Percentiles rank a stretch among this genome's conserved stretches.
These are phyloP conservation scores for Leptoxyphium fumago DNA, from an alignment of 2,329 filamentous ascomycete genomes.

Conservation along the genomic window DNA sequence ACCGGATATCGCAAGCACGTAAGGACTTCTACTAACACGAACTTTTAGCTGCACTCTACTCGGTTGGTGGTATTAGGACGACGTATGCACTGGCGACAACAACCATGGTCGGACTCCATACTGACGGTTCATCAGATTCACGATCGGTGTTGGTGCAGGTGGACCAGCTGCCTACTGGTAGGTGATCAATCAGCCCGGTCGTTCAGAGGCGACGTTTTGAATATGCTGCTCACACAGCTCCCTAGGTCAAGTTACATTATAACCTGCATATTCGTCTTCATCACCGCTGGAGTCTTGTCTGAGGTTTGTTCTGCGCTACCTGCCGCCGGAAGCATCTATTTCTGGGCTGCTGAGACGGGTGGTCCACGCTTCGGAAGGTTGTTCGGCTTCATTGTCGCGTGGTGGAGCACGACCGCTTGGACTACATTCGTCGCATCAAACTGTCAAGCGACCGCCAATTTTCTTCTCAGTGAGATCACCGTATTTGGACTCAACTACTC, in stretches of 20 bases:
- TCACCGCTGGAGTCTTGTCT: constrained; percentile 45
- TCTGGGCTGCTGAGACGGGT: constrained; percentile 47
- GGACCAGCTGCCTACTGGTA: constrained; percentile 48
- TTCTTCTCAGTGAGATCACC: constrained; percentile 34
- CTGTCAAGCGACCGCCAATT: constrained; percentile 24
- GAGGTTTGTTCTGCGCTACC: constrained; percentile 47
- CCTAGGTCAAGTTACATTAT: constrained; percentile 44
- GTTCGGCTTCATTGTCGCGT: constrained; percentile 47
- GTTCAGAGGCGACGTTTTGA: background rate
- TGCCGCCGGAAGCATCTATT: constrained; percentile 44
- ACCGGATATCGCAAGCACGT: background rate
- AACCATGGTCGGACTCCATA: too few relatives aligned
- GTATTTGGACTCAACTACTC: constrained; percentile 43
- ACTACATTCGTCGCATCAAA: constrained; percentile 31
- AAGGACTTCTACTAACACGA: background rate
- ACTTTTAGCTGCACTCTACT: constrained; percentile 41
- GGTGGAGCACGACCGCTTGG: constrained; percentile 50
- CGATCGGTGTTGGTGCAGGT: constrained; percentile 46
- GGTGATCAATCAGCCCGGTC: background rate
- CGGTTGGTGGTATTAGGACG: constrained; percentile 43
- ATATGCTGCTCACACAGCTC: background rate
- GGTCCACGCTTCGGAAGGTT: constrained; percentile 41
- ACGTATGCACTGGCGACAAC: constrained; percentile 16
- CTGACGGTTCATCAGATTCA: constrained; percentile 24
- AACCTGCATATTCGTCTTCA: constrained; percentile 45